phyloP scores from a whole-genome alignment of 2,329 filamentous ascomycete genomes.

The Furcasterigmium furcatum region DNA sequence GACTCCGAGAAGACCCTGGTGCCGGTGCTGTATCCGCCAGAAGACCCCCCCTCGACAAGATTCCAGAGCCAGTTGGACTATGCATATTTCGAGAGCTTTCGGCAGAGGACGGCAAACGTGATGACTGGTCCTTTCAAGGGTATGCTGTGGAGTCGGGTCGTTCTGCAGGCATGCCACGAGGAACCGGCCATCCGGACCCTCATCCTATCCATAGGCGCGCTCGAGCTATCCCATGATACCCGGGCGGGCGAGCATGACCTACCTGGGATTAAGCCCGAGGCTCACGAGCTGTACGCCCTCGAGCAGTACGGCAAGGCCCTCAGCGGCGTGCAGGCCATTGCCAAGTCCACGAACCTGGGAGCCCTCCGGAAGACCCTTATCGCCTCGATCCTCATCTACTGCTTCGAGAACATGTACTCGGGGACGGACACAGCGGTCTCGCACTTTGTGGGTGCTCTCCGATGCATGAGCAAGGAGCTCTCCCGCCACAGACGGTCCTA shows the following conservation, averaged over 20 bases:
- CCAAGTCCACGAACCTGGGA: background rate
- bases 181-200: constrained; percentile 22
- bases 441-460: background rate
- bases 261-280: too few relatives aligned
- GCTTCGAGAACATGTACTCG: background rate
- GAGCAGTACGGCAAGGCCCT: background rate
- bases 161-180: constrained; percentile 28
- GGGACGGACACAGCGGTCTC: background rate
- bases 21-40: background rate
- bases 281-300: background rate
- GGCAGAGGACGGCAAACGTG: constrained; percentile 15
- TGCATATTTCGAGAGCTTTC: constrained; percentile 22
- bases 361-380: background rate
- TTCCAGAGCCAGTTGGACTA: constrained; percentile 16
- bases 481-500: background rate
- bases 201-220: background rate
- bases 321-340: background rate
- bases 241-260: too few relatives aligned
- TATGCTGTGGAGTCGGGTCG: constrained; percentile 29
- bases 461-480: background rate
- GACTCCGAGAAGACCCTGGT: background rate
- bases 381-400: background rate
- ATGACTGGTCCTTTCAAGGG: constrained; percentile 22
- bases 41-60: background rate
- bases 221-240: background rate